Evolutionary conservation across 495 filamentous ascomycete species (phyloP), one percentile per base, ranked within the genome.

Genomic region (Physcia stellaris): DNA sequence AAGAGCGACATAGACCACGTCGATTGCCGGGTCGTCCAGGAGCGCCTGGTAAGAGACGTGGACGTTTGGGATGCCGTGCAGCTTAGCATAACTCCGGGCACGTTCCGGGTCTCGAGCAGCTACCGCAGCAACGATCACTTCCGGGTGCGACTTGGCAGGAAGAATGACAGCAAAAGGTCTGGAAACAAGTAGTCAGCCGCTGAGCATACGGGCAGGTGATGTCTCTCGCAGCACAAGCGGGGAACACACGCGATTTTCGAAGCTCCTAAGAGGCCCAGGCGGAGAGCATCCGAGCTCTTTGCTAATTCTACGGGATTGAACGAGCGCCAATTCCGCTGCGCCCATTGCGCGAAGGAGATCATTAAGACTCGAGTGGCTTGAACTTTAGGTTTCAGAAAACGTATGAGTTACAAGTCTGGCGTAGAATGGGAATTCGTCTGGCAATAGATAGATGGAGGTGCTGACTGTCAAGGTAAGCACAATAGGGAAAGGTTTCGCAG

Each of bases 71-170:
- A 83, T 78, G 5, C 54, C 52, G 46, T 79, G 59, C 39, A 64
- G 67, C 49, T 70, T 67, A 2, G 77, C 76, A 50, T 66, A 80
- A 0, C 53, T 55, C 34, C 66, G 50, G 0, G 76, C 77, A 38
- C 60, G 68, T 5, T 51, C 51, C 10, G 37, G 45, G 42, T 77
- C 67, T n/a, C 75, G 61, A 4, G 75, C 70, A 4, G 77, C 71
- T 0, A 83, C 64, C 1, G 68, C 68, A 1, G 61, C 60, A 24
- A 83, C 41, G 16, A 75, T 59, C 21, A 77, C 69, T 32, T 75
- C 75, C 0, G 75, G 60, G 45, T 80, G 76, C 5, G 60, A 59
- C 35, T 57, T 66, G 5, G 76, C 72, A 0, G 77, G 71, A n/a
- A 37, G 45, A 24, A 79, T 71, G 9, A 81, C 38, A 7, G 71